These are phyloP conservation scores for Claviceps capensis DNA, from an alignment of 2,329 filamentous ascomycete genomes.

Conservation along the genomic window DNA sequence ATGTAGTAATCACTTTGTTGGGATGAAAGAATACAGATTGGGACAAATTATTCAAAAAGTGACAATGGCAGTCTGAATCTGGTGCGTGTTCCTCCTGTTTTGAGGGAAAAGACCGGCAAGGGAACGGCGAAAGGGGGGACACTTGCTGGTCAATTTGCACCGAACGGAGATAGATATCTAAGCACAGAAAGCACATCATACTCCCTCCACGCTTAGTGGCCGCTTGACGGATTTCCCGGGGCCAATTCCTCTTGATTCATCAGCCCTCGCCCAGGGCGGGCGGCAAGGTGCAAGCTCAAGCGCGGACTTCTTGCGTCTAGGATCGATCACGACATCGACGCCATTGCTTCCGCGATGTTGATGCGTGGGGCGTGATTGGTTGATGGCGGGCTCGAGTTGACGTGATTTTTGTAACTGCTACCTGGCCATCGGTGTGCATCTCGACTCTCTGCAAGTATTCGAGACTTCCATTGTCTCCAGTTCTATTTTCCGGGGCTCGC, in stretches of 20 bases:
- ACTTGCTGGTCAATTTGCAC: neutral
- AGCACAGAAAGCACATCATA: slow-evolving; percentile 4
- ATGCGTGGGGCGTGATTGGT: slow-evolving; percentile 21
- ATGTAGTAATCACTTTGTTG: neutral
- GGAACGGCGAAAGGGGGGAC: neutral
- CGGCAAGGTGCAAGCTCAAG: slow-evolving; percentile 2
- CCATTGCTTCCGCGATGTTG: slow-evolving; percentile 34
- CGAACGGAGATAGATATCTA: neutral
- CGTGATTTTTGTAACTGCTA: slow-evolving; percentile 4
- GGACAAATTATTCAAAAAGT: neutral
- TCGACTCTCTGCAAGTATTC: neutral
- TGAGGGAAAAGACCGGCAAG: neutral
- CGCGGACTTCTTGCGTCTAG: slow-evolving; percentile 18
- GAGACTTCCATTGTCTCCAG: neutral
- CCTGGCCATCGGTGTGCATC: neutral
- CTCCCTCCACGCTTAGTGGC: neutral
- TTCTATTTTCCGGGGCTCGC: slow-evolving; percentile 4
- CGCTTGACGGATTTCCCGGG: neutral
- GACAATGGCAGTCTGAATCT: neutral
- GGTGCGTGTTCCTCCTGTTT: neutral
- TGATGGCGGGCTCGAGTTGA: slow-evolving; percentile 10
- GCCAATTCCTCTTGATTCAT: neutral
- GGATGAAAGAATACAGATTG: neutral
- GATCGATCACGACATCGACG: slow-evolving; percentile 39
- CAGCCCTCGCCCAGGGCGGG: neutral